A percentile compares a stretch with the other conserved stretches of the same genome.
Conservation (phyloP, 805 yeast genomes). For the Millerozyma miso region DNA sequence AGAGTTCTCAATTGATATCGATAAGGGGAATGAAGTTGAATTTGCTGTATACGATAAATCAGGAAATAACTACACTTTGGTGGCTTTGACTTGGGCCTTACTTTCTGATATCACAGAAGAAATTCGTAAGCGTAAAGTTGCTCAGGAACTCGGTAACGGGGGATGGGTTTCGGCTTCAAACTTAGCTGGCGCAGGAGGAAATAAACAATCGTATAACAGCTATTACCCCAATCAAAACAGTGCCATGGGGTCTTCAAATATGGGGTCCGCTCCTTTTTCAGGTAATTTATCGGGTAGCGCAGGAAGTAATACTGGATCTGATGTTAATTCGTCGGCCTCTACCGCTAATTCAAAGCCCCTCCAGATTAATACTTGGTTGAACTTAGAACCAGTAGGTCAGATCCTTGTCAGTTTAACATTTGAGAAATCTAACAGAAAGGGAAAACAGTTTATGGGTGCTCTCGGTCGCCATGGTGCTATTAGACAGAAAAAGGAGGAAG, state of each 20-base stretch:
- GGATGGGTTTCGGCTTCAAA: constrained; percentile 89
- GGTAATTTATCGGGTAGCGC: neutral
- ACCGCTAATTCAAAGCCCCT: constrained; percentile 22
- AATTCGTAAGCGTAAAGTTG: constrained; percentile 83
- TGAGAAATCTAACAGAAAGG: constrained; percentile 50
- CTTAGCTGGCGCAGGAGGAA: constrained; percentile 24
- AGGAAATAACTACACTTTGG: constrained; percentile 69
- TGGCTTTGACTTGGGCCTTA: constrained; percentile 88
- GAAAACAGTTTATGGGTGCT: constrained; percentile 39
- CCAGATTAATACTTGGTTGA: constrained; percentile 77
- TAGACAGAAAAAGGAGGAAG: constrained; percentile 85
- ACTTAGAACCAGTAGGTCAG: constrained; percentile 92
- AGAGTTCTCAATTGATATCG: constrained; percentile 73
- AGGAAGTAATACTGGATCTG: neutral
- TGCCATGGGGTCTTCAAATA: neutral
- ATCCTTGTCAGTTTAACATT: constrained; percentile 74
- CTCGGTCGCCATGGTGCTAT: constrained; percentile 94
- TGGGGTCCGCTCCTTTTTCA: constrained; percentile 1
- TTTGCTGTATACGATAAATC: constrained; percentile 79
- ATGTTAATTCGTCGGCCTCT: constrained; percentile 3
- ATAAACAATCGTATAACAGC: constrained; percentile 1
- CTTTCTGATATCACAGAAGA: constrained; percentile 93
- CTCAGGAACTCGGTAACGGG: constrained; percentile 59
- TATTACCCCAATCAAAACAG: neutral
- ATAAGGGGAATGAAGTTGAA: constrained; percentile 89